Percentiles rank a stretch among this genome's conserved stretches.
Conservation (phyloP, 2,329 filamentous ascomycete species). For the Chaetothyriales sp. region DNA sequence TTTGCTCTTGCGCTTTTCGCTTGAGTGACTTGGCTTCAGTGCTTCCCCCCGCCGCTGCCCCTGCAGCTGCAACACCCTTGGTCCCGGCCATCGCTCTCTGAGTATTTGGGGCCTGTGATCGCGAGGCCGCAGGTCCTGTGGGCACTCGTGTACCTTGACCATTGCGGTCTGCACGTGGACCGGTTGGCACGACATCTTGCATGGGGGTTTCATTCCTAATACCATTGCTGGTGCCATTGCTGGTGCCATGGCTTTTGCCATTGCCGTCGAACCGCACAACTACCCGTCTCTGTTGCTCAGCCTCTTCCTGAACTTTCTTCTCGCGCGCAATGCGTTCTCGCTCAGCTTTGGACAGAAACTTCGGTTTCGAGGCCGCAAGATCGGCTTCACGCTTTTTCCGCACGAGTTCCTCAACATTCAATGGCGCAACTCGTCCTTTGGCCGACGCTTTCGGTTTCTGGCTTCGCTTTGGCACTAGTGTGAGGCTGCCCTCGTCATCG, state of each 20-base stretch:
- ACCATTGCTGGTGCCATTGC: background rate
- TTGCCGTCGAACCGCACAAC: background rate
- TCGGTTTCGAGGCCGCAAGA: constrained; percentile 71
- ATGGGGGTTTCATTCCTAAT: constrained; percentile 2
- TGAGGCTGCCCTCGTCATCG: background rate
- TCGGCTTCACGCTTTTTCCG: constrained; percentile 75
- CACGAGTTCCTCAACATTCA: constrained; percentile 75
- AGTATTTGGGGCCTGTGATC: constrained; percentile 28
- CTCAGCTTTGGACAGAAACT: constrained; percentile 71
- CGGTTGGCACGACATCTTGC: constrained; percentile 44
- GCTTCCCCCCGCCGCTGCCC: constrained; percentile 10
- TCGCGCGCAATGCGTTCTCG: constrained; percentile 67
- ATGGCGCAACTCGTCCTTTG: constrained; percentile 34
- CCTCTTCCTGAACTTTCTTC: constrained; percentile 57
- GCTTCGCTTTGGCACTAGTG: background rate
- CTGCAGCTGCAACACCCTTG: constrained; percentile 24
- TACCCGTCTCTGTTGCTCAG: constrained; percentile 38
- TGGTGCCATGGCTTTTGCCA: constrained; percentile 2
- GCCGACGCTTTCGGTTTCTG: constrained; percentile 11
- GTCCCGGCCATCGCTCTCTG: constrained; percentile 35
- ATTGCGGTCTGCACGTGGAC: constrained; percentile 52
- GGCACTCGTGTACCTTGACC: constrained; percentile 25
- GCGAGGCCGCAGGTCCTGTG: constrained; percentile 37
- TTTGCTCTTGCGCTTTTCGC: constrained; percentile 30
- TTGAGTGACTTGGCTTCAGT: constrained; percentile 28